Evolutionary conservation across 2,329 filamentous ascomycete genomes (phyloP).

Genomic region (Cytospora mali): DNA sequence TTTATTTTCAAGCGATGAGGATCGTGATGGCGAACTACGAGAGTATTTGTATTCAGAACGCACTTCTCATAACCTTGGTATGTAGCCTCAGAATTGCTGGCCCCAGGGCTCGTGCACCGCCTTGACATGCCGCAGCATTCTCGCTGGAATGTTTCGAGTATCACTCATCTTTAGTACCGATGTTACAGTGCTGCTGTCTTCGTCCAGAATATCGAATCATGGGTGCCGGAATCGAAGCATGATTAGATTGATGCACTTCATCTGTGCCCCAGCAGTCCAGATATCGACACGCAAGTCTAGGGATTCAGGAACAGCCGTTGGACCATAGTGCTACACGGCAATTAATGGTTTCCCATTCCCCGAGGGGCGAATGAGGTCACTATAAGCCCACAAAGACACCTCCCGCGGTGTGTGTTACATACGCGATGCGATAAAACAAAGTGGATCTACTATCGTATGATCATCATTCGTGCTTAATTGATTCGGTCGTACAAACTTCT

Average conservation of each 20-base stretch:
- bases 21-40: background rate
- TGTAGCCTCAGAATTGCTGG: background rate
- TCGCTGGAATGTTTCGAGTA: background rate
- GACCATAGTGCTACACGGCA: background rate
- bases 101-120: background rate
- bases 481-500: background rate
- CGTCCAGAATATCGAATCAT: background rate
- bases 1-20: background rate
- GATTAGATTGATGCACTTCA: background rate
- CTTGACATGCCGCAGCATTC: background rate
- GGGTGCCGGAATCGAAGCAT: background rate
- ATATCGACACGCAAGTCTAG: background rate
- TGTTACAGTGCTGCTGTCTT: background rate
- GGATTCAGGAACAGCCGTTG: background rate
- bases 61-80: background rate
- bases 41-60: background rate
- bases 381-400: background rate
- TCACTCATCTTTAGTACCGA: background rate
- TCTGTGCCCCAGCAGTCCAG: background rate
- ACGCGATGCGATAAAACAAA: background rate
- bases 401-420: background rate
- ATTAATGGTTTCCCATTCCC: background rate
- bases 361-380: background rate
- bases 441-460: background rate
- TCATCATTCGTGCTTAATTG: background rate